A percentile compares a stretch with the other conserved stretches of the same genome.
These are phyloP conservation scores for Ceratorhiza oryzae-sativae DNA, from an alignment of 1,284 basidiomycete genomes.

Conservation along the genomic window DNA sequence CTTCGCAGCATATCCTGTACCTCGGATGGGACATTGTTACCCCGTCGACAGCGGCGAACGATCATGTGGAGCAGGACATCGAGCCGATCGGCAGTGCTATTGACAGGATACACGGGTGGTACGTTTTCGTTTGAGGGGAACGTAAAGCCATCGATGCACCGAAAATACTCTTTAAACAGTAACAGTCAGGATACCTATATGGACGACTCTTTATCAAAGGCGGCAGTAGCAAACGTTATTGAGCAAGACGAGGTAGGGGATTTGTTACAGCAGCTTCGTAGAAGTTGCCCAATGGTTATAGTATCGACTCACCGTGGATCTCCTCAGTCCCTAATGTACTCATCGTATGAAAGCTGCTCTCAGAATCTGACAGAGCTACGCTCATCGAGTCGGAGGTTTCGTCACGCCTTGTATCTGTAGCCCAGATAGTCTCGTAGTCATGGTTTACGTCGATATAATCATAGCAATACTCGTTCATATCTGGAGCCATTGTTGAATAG, in stretches of 20 bases:
- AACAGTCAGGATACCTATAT: background rate
- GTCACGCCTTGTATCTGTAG: background rate
- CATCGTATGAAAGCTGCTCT: conserved; percentile 2
- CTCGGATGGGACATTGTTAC: background rate
- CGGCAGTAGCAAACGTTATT: no score
- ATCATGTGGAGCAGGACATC: conserved; percentile 12
- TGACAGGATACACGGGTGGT: conserved; percentile 11
- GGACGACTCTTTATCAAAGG: no score
- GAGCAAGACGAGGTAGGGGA: no score
- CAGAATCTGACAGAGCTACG: background rate
- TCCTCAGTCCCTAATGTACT: conserved; percentile 14
- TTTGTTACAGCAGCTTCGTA: background rate
- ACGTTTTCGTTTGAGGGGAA: conserved; percentile 16
- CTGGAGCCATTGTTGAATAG: no score
- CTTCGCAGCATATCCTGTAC: background rate
- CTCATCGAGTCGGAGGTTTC: background rate
- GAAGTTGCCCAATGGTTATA: no score
- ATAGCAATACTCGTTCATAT: background rate
- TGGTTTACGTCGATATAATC: background rate
- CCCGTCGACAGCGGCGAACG: background rate
- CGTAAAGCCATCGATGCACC: background rate
- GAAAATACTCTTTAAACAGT: conserved; percentile 2
- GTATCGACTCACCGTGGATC: conserved; percentile 6
- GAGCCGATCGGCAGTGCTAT: conserved; percentile 11
- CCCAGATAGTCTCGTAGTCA: no score